A percentile compares a stretch with the other conserved stretches of the same genome.
phyloP scores from a whole-genome alignment of 176 grass and related monocot species.

The Oryza rufipogon region DNA sequence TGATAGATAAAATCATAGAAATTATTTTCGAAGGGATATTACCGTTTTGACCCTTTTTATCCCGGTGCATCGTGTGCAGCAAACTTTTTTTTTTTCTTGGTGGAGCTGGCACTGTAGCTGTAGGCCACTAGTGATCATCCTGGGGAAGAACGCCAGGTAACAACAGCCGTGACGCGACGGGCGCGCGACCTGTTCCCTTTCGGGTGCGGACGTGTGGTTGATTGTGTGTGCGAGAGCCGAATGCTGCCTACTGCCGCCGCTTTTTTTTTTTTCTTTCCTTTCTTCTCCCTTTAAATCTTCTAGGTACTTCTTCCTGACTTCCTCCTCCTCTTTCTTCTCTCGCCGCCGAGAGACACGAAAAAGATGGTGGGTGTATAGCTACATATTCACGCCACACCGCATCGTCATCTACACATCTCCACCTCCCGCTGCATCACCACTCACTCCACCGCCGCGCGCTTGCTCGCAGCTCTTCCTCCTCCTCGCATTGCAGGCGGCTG shows the following conservation, averaged over 20 bases:
- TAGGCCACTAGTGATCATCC: not conserved
- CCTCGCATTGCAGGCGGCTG: conserved; percentile 12
- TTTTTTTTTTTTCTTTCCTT: not conserved
- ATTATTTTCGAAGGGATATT: too few relatives aligned
- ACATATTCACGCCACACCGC: conserved; percentile 14
- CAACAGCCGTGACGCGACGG: conserved; percentile 27
- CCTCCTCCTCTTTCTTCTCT: not conserved
- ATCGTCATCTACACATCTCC: not conserved
- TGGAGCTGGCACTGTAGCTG: not conserved
- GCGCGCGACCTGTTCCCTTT: not conserved
- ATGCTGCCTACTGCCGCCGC: not conserved
- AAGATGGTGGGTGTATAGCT: conserved; percentile 37
- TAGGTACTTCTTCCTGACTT: conserved; percentile 15
- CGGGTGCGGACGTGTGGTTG: not conserved
- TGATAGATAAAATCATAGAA: too few relatives aligned
- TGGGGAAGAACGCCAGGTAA: not conserved
- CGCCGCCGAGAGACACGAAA: not conserved
- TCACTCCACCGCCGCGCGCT: not conserved
- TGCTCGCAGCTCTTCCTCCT: not conserved
- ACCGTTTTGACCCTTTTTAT: too few relatives aligned
- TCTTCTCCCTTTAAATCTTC: not conserved
- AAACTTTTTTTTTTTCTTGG: not conserved
- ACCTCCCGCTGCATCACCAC: not conserved
- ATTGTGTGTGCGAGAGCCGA: not conserved
- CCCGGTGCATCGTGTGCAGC: too few relatives aligned